Evolutionary conservation across 129 eudicot species (phyloP).

Genomic region (Ambrosia trifida): DNA sequence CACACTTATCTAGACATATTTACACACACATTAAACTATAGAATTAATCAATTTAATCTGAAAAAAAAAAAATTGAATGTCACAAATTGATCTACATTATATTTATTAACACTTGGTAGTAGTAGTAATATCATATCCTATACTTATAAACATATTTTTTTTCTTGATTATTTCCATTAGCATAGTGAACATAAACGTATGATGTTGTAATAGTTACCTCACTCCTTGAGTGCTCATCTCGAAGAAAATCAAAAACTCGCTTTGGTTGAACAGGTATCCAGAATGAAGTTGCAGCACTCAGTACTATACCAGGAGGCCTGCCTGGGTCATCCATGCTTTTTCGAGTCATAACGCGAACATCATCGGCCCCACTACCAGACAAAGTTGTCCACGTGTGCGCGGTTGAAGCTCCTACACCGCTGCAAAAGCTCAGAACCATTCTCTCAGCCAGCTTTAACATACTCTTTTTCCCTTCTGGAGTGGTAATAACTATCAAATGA

Average conservation of each 20-base stretch:
- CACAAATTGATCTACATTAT: background rate
- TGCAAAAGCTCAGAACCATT: conserved; percentile 94
- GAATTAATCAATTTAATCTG: background rate
- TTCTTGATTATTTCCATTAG: background rate
- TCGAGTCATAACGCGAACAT: conserved; percentile 94
- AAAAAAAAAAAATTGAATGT: background rate
- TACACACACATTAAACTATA: too few relatives aligned
- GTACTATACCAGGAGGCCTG: conserved; percentile 98
- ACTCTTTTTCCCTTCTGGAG: conserved; percentile 97
- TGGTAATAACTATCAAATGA: conserved; percentile 61
- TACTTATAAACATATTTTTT: too few relatives aligned
- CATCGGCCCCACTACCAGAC: conserved; percentile 97
- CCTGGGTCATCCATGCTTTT: conserved; percentile 99
- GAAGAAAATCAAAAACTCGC: conserved; percentile 83
- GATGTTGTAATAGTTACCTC: conserved; percentile 51
- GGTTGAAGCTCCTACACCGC: conserved; percentile 99
- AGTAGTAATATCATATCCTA: too few relatives aligned
- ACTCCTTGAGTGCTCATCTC: conserved; percentile 79
- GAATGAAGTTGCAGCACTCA: conserved; percentile 96
- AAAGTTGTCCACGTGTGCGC: conserved; percentile 97
- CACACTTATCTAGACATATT: background rate
- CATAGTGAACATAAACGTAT: background rate
- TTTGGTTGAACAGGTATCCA: conserved; percentile 96
- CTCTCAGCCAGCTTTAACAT: conserved; percentile 97
- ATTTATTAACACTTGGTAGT: too few relatives aligned